Evolutionary conservation across 2,329 filamentous ascomycete genomes (phyloP).

Genomic region (Botryosphaeria agaves): DNA sequence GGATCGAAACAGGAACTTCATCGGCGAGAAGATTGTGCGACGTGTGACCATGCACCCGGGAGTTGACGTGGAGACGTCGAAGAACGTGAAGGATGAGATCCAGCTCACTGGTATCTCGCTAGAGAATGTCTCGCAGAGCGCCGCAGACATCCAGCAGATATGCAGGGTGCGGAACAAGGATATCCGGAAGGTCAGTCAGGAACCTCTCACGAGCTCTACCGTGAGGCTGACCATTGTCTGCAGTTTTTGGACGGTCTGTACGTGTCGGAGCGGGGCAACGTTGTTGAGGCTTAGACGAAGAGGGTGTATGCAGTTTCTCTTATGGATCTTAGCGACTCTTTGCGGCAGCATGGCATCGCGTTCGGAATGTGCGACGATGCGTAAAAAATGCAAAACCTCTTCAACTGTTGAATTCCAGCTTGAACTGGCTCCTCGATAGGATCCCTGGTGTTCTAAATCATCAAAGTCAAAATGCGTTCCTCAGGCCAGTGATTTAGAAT

Average conservation of each 20-base stretch:
- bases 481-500: too few species aligned
- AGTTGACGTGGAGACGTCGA: constrained; percentile 79
- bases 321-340: neutral
- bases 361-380: too few species aligned
- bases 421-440: too few species aligned
- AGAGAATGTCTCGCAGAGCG: constrained; percentile 93
- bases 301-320: too few species aligned
- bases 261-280: constrained; percentile 97
- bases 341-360: neutral
- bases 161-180: constrained; percentile 99
- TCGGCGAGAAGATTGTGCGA: constrained; percentile 98
- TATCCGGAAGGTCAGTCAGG: constrained; percentile 77
- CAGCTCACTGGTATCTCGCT: constrained; percentile 85
- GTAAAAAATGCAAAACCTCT: too few species aligned
- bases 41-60: constrained; percentile 75
- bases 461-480: too few species aligned
- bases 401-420: too few species aligned
- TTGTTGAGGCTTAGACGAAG: constrained; percentile 44
- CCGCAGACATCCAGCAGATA: constrained; percentile 98
- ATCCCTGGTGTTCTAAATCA: too few species aligned
- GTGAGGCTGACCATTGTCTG: constrained; percentile 1
- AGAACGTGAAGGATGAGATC: constrained; percentile 95
- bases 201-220: constrained; percentile 6
- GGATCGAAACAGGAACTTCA: constrained; percentile 59
- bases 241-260: constrained; percentile 99